phyloP scores from a whole-genome alignment of 768 basidiomycete genomes.

The Obba rivulosa region DNA sequence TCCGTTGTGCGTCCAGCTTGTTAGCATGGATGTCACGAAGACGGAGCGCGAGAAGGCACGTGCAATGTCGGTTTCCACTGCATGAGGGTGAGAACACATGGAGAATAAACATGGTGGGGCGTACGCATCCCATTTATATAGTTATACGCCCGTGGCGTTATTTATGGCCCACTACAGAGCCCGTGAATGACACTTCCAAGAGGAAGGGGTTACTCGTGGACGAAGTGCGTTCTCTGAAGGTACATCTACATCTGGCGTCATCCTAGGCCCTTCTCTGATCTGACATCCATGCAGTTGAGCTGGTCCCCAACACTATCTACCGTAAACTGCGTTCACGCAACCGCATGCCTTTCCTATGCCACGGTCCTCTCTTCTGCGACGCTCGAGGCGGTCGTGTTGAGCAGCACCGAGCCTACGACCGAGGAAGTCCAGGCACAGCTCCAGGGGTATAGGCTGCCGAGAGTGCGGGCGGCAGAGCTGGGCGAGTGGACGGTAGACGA shows the following conservation, averaged over 20 bases:
- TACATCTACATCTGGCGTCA: conserved; percentile 4
- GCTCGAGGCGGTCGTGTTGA: conserved; percentile 11
- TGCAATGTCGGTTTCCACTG: conserved; percentile 48
- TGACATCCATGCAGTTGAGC: conserved; percentile 23
- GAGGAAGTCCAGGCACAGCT: background rate
- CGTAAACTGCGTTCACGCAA: conserved; percentile 22
- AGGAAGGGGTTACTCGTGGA: conserved; percentile 28
- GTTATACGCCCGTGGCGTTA: background rate
- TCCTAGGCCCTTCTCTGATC: background rate
- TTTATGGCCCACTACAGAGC: conserved; percentile 15
- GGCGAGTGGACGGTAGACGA: conserved; percentile 51
- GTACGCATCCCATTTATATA: conserved; percentile 20
- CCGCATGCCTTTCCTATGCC: conserved; percentile 35
- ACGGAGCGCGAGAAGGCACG: conserved; percentile 39
- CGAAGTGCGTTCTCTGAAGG: conserved; percentile 30
- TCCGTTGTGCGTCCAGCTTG: conserved; percentile 36
- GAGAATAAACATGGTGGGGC: conserved; percentile 27
- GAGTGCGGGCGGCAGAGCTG: conserved; percentile 33
- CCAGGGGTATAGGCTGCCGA: background rate
- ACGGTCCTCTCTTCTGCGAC: conserved; percentile 28
- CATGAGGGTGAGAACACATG: conserved; percentile 25
- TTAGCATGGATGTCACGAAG: conserved; percentile 46
- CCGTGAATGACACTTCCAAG: conserved; percentile 24
- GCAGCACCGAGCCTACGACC: background rate
- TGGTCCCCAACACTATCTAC: conserved; percentile 31